Evolutionary conservation across 2,329 filamentous ascomycete species (phyloP).

Genomic region (Endoconidiophora laricicola): DNA sequence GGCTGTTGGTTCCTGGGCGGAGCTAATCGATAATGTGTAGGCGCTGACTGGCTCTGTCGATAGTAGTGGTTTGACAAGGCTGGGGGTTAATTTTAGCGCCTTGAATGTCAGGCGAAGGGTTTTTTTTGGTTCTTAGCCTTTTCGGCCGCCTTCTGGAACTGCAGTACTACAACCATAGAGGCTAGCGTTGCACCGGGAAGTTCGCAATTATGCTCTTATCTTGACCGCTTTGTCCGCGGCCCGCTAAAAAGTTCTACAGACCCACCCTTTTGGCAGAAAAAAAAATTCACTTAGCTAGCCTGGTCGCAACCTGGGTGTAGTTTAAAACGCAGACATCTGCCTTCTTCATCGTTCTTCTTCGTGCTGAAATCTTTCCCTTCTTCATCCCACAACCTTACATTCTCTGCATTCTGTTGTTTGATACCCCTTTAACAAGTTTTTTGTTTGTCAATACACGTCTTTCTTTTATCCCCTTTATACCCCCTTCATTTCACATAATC

Average conservation of each 20-base stretch:
- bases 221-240: conserved; percentile 21
- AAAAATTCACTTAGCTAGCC: conserved; percentile 13
- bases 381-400: conserved; percentile 4
- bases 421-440: conserved; percentile 12
- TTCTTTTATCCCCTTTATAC: conserved; percentile 4
- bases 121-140: too few species aligned
- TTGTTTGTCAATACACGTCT: conserved; percentile 14
- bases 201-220: conserved; percentile 1
- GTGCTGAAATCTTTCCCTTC: conserved; percentile 8
- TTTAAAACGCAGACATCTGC: conserved; percentile 9
- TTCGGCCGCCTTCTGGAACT: too few species aligned
- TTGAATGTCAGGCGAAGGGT: too few species aligned
- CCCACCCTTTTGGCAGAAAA: conserved; percentile 22
- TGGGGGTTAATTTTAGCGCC: neutral
- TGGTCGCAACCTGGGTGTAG: conserved; percentile 4
- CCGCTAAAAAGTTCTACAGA: conserved; percentile 14
- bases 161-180: too few species aligned
- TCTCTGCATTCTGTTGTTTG: conserved; percentile 13
- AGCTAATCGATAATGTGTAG: too few species aligned
- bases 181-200: too few species aligned
- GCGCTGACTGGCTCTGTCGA: neutral
- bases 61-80: neutral
- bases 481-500: conserved; percentile 15
- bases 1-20: neutral
- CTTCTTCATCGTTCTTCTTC: conserved; percentile 9